phyloP scores from a whole-genome alignment of 331 rosid species.

The Quercus tomentella region DNA sequence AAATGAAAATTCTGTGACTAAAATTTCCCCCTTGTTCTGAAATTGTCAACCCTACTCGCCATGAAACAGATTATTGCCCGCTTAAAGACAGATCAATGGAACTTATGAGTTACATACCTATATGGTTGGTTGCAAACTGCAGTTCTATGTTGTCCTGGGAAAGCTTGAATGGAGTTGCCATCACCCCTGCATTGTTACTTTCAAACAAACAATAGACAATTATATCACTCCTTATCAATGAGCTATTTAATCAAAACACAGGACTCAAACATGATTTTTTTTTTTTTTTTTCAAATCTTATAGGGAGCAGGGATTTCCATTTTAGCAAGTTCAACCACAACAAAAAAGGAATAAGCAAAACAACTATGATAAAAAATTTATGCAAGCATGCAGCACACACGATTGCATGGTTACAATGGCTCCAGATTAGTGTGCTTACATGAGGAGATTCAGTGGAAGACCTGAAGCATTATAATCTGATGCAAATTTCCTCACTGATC shows the following conservation, averaged over 20 bases:
- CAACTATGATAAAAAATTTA: background rate
- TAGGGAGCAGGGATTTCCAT: background rate
- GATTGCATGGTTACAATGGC: background rate
- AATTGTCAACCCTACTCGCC: background rate
- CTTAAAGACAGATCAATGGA: slow-evolving; percentile 3
- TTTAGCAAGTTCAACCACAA: background rate
- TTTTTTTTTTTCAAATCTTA: background rate
- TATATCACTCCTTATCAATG: background rate
- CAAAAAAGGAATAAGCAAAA: background rate
- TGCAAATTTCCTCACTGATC: slow-evolving; percentile 78
- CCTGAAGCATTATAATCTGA: slow-evolving; percentile 60
- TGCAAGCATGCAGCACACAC: background rate
- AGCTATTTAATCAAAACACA: background rate
- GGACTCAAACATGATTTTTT: background rate
- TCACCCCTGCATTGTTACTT: slow-evolving; percentile 92
- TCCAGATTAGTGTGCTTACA: slow-evolving; percentile 44
- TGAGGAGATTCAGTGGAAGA: slow-evolving; percentile 62
- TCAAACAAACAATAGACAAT: slow-evolving; percentile 20
- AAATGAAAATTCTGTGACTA: background rate
- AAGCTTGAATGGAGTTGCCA: slow-evolving; percentile 87
- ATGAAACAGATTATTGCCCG: background rate
- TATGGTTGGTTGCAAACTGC: slow-evolving; percentile 93
- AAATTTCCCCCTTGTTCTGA: background rate
- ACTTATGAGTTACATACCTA: slow-evolving; percentile 40
- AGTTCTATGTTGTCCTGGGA: slow-evolving; percentile 73